Percentiles rank a stretch among this genome's conserved stretches.
These are phyloP conservation scores for Hebeloma cylindrosporum DNA, from an alignment of 768 basidiomycete species.

Conservation along the genomic window DNA sequence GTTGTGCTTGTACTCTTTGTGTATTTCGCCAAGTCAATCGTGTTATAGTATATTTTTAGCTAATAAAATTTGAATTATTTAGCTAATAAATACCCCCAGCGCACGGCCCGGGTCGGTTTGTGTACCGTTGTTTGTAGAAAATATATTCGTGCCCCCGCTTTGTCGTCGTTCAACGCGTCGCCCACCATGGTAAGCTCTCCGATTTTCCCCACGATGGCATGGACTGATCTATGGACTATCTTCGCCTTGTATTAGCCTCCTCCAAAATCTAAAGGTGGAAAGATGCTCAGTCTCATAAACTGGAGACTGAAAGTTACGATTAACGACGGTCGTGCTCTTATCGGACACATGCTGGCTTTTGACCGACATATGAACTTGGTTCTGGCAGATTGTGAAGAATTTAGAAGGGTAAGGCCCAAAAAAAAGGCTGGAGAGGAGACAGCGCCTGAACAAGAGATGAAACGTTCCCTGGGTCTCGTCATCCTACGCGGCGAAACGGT, in stretches of 20 bases:
- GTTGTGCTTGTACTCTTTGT: too few relatives aligned
- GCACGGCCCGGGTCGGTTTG: slow-evolving; percentile 6
- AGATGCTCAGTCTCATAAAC: slow-evolving; percentile 97
- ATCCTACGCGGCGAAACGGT: slow-evolving; percentile 96
- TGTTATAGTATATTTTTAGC: too few relatives aligned
- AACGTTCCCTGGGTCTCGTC: slow-evolving; percentile 93
- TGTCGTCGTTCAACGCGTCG: slow-evolving; percentile 28
- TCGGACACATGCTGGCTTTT: slow-evolving; percentile 99
- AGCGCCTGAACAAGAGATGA: slow-evolving; percentile 87
- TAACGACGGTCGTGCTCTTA: slow-evolving; percentile 94
- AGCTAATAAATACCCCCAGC: too few relatives aligned
- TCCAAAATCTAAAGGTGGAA: slow-evolving; percentile 96
- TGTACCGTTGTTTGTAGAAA: slow-evolving; percentile 20
- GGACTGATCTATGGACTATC: slow-evolving; percentile 15
- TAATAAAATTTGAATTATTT: too few relatives aligned
- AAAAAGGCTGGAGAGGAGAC: slow-evolving; percentile 84
- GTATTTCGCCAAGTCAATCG: too few relatives aligned
- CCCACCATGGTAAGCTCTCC: slow-evolving; percentile 54
- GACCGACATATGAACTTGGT: slow-evolving; percentile 99
- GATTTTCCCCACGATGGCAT: not conserved
- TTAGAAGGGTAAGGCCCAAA: slow-evolving; percentile 88
- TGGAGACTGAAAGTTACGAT: slow-evolving; percentile 97
- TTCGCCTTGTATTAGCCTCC: slow-evolving; percentile 67
- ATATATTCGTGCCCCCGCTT: slow-evolving; percentile 13
- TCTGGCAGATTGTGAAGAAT: slow-evolving; percentile 97